phyloP scores from a whole-genome alignment of 352 stramenopile genomes.

The Pythium sp. region DNA sequence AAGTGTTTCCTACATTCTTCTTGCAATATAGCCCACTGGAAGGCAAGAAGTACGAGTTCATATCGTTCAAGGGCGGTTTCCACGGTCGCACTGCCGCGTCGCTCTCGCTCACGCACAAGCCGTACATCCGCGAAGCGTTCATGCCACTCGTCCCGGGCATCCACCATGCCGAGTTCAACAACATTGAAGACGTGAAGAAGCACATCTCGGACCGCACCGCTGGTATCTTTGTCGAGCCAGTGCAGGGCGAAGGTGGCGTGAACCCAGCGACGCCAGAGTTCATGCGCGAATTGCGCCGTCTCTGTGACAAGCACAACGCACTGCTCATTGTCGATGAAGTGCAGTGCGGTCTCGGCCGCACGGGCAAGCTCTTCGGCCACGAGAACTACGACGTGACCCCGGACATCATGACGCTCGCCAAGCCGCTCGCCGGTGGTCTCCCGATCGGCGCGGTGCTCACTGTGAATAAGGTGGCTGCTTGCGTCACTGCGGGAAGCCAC shows the following conservation, averaged over 20 bases:
- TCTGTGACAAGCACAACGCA: conserved; percentile 94
- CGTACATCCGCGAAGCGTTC: conserved; percentile 82
- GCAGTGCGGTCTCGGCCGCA: conserved; percentile 96
- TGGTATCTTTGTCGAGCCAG: conserved; percentile 79
- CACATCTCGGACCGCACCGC: conserved; percentile 73
- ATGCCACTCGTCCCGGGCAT: conserved; percentile 76
- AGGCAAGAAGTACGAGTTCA: conserved; percentile 79
- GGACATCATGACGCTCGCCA: conserved; percentile 97
- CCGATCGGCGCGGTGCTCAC: conserved; percentile 96
- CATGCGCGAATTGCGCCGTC: conserved; percentile 82
- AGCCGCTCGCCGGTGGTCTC: conserved; percentile 94
- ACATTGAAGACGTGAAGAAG: conserved; percentile 77
- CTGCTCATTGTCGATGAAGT: conserved; percentile 99
- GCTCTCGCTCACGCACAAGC: conserved; percentile 86
- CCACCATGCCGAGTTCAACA: conserved; percentile 76
- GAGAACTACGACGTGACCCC: conserved; percentile 92
- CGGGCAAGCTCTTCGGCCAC: conserved; percentile 94
- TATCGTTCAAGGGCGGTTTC: conserved; percentile 88
- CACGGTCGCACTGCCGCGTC: conserved; percentile 76
- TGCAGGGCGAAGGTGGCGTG: conserved; percentile 94
- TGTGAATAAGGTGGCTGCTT: conserved; percentile 85
- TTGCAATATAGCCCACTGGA: no score
- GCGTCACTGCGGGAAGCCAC: conserved; percentile 92
- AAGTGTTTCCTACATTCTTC: no score
- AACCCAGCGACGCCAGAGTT: conserved; percentile 90